Evolutionary conservation across 768 basidiomycete genomes (phyloP).

Genomic region (Astraeus odoratus): DNA sequence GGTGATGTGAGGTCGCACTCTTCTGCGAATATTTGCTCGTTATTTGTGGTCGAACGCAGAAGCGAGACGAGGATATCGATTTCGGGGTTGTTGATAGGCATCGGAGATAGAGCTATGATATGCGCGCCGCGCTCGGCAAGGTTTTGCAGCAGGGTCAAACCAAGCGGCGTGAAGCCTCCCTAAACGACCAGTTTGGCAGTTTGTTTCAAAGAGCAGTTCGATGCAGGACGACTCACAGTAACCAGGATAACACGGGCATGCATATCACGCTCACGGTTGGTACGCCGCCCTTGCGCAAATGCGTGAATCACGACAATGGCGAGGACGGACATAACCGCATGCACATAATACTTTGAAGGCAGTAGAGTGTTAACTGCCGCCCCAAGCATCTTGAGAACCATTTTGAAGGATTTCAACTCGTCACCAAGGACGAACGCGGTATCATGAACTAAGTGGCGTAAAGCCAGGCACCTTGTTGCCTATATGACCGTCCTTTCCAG

Average conservation of each 20-base stretch:
- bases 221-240: constrained; percentile 42
- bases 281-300: constrained; percentile 64
- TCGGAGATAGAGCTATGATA: constrained; percentile 64
- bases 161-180: constrained; percentile 73
- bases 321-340: constrained; percentile 39
- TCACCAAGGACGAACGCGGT: neutral
- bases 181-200: constrained; percentile 22
- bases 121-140: constrained; percentile 74
- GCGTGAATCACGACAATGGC: constrained; percentile 44
- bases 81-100: constrained; percentile 41
- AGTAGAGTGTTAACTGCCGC: constrained; percentile 36
- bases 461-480: too few species aligned
- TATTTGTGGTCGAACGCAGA: constrained; percentile 60
- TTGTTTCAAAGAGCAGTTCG: neutral
- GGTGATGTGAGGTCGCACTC: constrained; percentile 67
- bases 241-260: constrained; percentile 66
- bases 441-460: neutral
- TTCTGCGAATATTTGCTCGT: constrained; percentile 76
- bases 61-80: constrained; percentile 59
- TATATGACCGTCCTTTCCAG: too few species aligned
- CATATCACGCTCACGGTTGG: constrained; percentile 66
- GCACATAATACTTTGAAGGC: constrained; percentile 52
- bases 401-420: constrained; percentile 13
- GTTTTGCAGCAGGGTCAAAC: constrained; percentile 56
- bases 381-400: constrained; percentile 50